A percentile compares a stretch with the other conserved stretches of the same genome.
Conservation (phyloP, 2,329 filamentous ascomycete species). For the Eutypella sp. region DNA sequence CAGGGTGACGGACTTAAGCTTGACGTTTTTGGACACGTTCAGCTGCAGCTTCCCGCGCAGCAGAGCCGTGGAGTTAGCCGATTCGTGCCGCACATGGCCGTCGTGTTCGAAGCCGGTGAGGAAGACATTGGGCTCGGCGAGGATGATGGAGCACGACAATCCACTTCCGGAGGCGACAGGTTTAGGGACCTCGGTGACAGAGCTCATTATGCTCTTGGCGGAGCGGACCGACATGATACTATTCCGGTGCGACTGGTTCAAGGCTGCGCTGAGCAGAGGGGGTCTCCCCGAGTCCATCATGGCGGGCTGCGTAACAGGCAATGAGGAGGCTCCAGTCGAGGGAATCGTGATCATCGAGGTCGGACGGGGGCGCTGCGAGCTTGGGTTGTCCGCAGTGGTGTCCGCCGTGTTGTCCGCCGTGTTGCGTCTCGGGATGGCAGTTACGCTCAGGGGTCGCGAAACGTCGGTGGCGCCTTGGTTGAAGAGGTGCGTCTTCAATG, state of each 20-base stretch:
- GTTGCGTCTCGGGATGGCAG: slow-evolving; percentile 11
- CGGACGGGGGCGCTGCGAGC: no score
- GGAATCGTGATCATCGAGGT: slow-evolving; percentile 22
- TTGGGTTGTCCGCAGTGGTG: no score
- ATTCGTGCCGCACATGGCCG: slow-evolving; percentile 48
- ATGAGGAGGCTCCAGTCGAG: slow-evolving; percentile 13
- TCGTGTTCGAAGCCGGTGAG: slow-evolving; percentile 74
- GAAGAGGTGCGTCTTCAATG: slow-evolving; percentile 24
- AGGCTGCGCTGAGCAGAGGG: slow-evolving; percentile 17
- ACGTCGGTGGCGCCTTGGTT: slow-evolving; percentile 15
- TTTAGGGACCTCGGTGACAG: slow-evolving; percentile 58
- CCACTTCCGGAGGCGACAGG: slow-evolving; percentile 76
- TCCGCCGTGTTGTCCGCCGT: slow-evolving; percentile 8
- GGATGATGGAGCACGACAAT: slow-evolving; percentile 65
- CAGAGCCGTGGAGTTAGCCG: slow-evolving; percentile 67
- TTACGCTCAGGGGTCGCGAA: slow-evolving; percentile 4
- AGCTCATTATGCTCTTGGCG: slow-evolving; percentile 46
- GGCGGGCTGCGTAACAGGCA: slow-evolving; percentile 12
- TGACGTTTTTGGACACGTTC: slow-evolving; percentile 80
- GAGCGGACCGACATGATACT: slow-evolving; percentile 48
- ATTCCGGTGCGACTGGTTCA: slow-evolving; percentile 36
- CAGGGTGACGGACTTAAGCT: slow-evolving; percentile 86
- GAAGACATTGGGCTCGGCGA: slow-evolving; percentile 78
- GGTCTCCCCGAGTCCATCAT: slow-evolving; percentile 27
- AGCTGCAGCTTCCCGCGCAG: slow-evolving; percentile 79